Evolutionary conservation across 805 yeast species (phyloP).

Genomic region (Candida vaughaniae): DNA sequence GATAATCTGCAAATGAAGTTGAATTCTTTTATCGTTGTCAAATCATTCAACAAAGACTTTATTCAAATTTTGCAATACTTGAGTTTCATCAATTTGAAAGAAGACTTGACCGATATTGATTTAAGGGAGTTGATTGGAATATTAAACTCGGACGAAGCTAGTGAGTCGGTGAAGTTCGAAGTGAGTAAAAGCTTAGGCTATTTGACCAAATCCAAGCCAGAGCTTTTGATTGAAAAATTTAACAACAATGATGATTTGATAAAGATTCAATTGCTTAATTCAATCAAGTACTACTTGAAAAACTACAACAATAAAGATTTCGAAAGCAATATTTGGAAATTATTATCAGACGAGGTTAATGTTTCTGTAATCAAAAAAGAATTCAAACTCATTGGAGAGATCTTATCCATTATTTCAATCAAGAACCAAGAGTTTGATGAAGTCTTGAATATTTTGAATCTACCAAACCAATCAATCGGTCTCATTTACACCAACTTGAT

Average conservation of each 20-base stretch:
- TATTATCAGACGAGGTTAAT: conserved; percentile 13
- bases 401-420: conserved; percentile 27
- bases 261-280: conserved; percentile 16
- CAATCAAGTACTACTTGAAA: conserved; percentile 21
- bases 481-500: conserved; percentile 31
- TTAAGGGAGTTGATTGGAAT: conserved; percentile 5
- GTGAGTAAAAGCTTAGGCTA: conserved; percentile 57
- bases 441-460: conserved; percentile 11
- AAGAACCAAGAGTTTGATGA: conserved; percentile 17
- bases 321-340: conserved; percentile 22
- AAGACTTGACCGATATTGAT: conserved; percentile 5
- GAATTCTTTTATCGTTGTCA: conserved; percentile 6
- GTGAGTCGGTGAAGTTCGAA: conserved; percentile 38
- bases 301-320: conserved; percentile 21
- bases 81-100: conserved; percentile 10
- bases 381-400: conserved; percentile 36
- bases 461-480: conserved; percentile 12
- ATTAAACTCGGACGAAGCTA: conserved; percentile 28
- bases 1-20: conserved; percentile 4
- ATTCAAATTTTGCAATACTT: conserved; percentile 9
- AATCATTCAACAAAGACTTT: conserved; percentile 5
- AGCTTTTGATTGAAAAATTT: conserved; percentile 27
- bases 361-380: conserved; percentile 12
- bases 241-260: conserved; percentile 10
- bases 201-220: conserved; percentile 35